A percentile compares a stretch with the other conserved stretches of the same genome.
phyloP scores from a whole-genome alignment of 768 basidiomycete genomes.

The Lactifluus volemus region DNA sequence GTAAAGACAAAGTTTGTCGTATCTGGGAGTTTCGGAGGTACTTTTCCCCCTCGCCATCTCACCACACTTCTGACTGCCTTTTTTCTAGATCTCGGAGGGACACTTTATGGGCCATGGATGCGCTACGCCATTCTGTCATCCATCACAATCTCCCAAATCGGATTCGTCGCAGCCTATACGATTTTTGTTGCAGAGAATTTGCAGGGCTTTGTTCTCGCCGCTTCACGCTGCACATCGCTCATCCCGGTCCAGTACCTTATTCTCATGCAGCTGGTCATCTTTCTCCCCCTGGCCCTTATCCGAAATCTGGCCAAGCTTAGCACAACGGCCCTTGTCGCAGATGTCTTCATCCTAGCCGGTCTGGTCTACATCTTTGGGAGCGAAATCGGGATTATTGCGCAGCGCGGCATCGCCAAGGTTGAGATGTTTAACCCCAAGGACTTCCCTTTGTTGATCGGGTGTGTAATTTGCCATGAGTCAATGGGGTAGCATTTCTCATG shows the following conservation, averaged over 20 bases:
- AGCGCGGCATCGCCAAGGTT: conserved; percentile 68
- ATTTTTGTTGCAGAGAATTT: conserved; percentile 95
- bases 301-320: conserved; percentile 94
- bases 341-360: conserved; percentile 90
- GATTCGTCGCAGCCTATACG: conserved; percentile 85
- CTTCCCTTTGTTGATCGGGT: conserved; percentile 91
- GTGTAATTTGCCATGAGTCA: conserved; percentile 1
- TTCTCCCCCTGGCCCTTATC: conserved; percentile 83
- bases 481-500: neutral
- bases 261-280: conserved; percentile 71
- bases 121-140: conserved; percentile 80
- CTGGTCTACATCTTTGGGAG: conserved; percentile 81
- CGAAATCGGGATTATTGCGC: conserved; percentile 61
- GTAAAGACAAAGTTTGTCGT: conserved; percentile 83
- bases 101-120: conserved; percentile 90
- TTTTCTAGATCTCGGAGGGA: conserved; percentile 81
- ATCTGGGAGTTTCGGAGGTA: conserved; percentile 89
- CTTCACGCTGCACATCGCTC: conserved; percentile 62
- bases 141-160: conserved; percentile 83
- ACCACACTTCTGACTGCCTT: neutral
- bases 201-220: conserved; percentile 76
- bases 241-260: conserved; percentile 77
- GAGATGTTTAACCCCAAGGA: conserved; percentile 82
- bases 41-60: neutral
- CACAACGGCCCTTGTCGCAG: conserved; percentile 85